phyloP scores from a whole-genome alignment of 768 basidiomycete genomes.

The Rhizopogon vulgaris region DNA sequence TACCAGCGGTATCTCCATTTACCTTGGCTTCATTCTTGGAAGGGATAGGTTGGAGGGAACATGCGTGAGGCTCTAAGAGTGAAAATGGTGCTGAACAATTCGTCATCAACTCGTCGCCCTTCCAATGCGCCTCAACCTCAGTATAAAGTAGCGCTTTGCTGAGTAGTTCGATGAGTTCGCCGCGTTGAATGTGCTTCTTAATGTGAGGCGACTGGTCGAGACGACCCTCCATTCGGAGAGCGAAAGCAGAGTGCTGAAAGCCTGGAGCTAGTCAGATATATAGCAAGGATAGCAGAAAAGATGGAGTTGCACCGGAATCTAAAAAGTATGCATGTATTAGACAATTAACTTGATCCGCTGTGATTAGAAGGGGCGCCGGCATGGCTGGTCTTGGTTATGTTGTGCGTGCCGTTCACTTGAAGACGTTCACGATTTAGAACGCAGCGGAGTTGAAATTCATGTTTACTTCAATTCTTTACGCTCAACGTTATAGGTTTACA shows the following conservation, averaged over 20 bases:
- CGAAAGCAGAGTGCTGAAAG: constrained; percentile 77
- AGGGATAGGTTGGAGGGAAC: constrained; percentile 42
- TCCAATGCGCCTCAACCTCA: constrained; percentile 83
- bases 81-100: constrained; percentile 71
- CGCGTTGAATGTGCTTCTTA: constrained; percentile 70
- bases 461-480: too few species aligned
- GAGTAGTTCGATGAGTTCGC: constrained; percentile 76
- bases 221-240: constrained; percentile 67
- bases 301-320: constrained; percentile 57
- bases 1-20: constrained; percentile 24
- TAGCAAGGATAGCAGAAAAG: constrained; percentile 1
- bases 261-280: constrained; percentile 35
- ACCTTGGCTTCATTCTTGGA: constrained; percentile 6
- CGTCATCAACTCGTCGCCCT: constrained; percentile 48
- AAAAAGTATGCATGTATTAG: constrained; percentile 80
- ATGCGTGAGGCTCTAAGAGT: constrained; percentile 69
- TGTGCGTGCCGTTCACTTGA: not conserved
- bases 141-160: constrained; percentile 74
- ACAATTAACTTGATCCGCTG: constrained; percentile 81
- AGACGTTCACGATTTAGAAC: not conserved
- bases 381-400: constrained; percentile 12
- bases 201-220: constrained; percentile 65
- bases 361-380: constrained; percentile 51
- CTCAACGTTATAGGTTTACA: too few species aligned
- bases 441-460: not conserved